Evolutionary conservation across 1,284 basidiomycete genomes (phyloP).

Genomic region (Psilocybe mexicana): DNA sequence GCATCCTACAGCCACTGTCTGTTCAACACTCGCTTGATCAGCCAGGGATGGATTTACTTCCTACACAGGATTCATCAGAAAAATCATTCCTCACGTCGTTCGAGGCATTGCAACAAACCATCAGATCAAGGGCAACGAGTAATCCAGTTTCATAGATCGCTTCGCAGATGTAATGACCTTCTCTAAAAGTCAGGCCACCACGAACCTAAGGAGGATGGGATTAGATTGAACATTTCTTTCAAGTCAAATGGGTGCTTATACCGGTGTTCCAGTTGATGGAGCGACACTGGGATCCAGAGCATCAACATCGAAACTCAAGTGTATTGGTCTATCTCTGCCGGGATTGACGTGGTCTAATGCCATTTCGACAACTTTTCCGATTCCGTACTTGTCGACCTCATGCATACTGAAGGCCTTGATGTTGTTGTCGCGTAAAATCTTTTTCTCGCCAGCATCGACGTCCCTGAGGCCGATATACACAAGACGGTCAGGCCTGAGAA

Average conservation of each 20-base stretch:
- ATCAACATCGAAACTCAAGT: slow-evolving; percentile 97
- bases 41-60: slow-evolving; percentile 95
- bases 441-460: slow-evolving; percentile 89
- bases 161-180: slow-evolving; percentile 98
- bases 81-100: slow-evolving; percentile 6
- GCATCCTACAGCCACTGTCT: slow-evolving; percentile 94
- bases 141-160: slow-evolving; percentile 92
- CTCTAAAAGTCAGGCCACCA: slow-evolving; percentile 95
- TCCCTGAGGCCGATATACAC: slow-evolving; percentile 98
- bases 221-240: neutral
- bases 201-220: slow-evolving; percentile 57
- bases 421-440: slow-evolving; percentile 81
- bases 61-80: slow-evolving; percentile 41
- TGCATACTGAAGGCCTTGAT: slow-evolving; percentile 99
- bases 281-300: slow-evolving; percentile 93
- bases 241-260: slow-evolving; percentile 32
- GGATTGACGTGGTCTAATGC: slow-evolving; percentile 94
- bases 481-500: slow-evolving; percentile 71
- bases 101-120: slow-evolving; percentile 53
- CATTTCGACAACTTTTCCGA: slow-evolving; percentile 94
- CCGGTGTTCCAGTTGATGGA: slow-evolving; percentile 93
- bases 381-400: slow-evolving; percentile 96
- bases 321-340: slow-evolving; percentile 80
- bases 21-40: slow-evolving; percentile 71
- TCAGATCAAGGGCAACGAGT: slow-evolving; percentile 89